phyloP scores from a whole-genome alignment of 768 basidiomycete species.

The Leccinellum rugosiceps region DNA sequence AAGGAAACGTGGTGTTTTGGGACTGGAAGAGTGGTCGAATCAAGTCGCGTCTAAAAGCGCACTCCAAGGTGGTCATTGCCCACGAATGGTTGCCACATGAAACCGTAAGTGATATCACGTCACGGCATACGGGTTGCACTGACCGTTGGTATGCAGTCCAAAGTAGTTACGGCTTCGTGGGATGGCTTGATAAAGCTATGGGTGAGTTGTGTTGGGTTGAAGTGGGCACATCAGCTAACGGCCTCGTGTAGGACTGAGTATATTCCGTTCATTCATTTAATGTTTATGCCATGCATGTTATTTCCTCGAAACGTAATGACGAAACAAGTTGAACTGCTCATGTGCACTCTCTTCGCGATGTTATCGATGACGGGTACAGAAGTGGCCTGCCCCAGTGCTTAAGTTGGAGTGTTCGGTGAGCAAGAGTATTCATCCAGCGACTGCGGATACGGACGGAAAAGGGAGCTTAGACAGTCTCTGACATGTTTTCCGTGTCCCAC shows the following conservation, averaged over 20 bases:
- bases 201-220: slow-evolving; percentile 49
- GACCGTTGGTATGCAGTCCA: slow-evolving; percentile 58
- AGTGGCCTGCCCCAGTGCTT: not conserved
- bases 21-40: slow-evolving; percentile 99
- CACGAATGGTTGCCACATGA: slow-evolving; percentile 99
- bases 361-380: slow-evolving; percentile 6
- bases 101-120: slow-evolving; percentile 56
- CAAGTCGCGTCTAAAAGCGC: slow-evolving; percentile 84
- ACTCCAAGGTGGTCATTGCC: slow-evolving; percentile 94
- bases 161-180: slow-evolving; percentile 96
- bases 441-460: slow-evolving; percentile 1
- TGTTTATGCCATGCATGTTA: not conserved
- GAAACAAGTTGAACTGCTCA: not conserved
- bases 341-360: not conserved
- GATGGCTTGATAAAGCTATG: slow-evolving; percentile 98
- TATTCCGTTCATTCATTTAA: slow-evolving; percentile 9
- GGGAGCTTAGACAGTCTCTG: not conserved
- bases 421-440: not conserved
- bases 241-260: slow-evolving; percentile 30
- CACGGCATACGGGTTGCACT: not conserved
- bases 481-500: not conserved
- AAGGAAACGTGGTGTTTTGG: slow-evolving; percentile 97
- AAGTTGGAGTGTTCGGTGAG: not conserved
- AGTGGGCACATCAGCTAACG: not conserved
- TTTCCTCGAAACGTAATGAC: not conserved